A percentile compares a stretch with the other conserved stretches of the same genome.
These are phyloP conservation scores for Serendipita sp. DNA, from an alignment of 768 basidiomycete genomes.

Conservation along the genomic window DNA sequence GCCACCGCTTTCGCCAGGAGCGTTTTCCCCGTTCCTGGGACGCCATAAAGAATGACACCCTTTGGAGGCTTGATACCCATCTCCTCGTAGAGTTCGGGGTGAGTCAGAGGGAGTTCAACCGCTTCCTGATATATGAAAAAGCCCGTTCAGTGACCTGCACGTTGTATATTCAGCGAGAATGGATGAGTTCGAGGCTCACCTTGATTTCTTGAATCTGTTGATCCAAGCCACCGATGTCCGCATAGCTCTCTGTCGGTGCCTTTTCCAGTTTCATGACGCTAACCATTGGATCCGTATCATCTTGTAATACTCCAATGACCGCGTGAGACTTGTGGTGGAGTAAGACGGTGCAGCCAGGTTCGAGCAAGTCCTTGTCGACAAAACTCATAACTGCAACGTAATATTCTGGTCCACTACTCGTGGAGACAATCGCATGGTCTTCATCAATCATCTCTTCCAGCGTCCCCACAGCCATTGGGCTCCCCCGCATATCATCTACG, in stretches of 20 bases:
- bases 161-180: background rate
- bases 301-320: constrained; percentile 88
- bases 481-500: constrained; percentile 88
- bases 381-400: constrained; percentile 97
- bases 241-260: constrained; percentile 96
- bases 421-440: constrained; percentile 97
- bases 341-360: constrained; percentile 89
- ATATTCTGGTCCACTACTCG: constrained; percentile 86
- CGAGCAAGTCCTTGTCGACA: constrained; percentile 94
- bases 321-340: constrained; percentile 93
- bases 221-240: constrained; percentile 95
- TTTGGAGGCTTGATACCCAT: constrained; percentile 99
- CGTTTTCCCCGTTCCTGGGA: constrained; percentile 97
- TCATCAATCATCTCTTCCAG: constrained; percentile 97
- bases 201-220: constrained; percentile 98
- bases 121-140: constrained; percentile 51
- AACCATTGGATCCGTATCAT: constrained; percentile 91
- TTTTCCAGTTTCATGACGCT: constrained; percentile 99
- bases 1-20: constrained; percentile 95
- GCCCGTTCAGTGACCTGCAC: background rate
- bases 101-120: constrained; percentile 91
- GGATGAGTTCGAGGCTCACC: constrained; percentile 26
- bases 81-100: constrained; percentile 97
- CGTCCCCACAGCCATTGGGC: constrained; percentile 95
- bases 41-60: constrained; percentile 97